These are phyloP conservation scores for Solanum bulbocastanum DNA, from an alignment of 257 asterid genomes.

Conservation along the genomic window DNA sequence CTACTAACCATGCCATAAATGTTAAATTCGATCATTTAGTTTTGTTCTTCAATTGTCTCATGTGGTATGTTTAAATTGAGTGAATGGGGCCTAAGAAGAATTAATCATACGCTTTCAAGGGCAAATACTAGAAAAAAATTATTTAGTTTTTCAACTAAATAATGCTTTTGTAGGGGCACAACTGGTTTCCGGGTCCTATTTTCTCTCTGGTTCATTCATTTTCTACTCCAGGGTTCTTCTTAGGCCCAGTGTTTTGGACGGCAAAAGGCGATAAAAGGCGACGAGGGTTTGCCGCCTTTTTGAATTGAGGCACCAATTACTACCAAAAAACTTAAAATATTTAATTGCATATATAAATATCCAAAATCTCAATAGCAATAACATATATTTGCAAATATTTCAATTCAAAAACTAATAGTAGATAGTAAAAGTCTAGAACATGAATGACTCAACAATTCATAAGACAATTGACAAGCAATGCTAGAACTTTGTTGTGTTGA, in stretches of 20 bases:
- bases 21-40: background rate
- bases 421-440: too few species aligned
- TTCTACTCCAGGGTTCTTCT: background rate
- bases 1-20: background rate
- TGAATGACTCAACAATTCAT: too few species aligned
- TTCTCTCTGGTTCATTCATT: background rate
- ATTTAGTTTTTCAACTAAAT: background rate
- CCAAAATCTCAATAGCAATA: background rate
- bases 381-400: background rate
- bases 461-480: too few species aligned
- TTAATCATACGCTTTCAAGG: background rate
- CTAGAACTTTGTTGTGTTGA: too few species aligned
- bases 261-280: background rate
- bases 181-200: background rate
- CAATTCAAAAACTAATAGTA: background rate
- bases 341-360: background rate
- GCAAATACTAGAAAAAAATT: background rate
- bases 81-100: background rate
- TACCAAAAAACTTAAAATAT: background rate
- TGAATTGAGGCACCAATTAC: background rate
- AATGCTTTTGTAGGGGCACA: background rate
- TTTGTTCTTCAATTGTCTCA: background rate
- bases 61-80: background rate
- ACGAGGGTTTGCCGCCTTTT: background rate
- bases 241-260: background rate